These are phyloP conservation scores for Ogataea populi-albae DNA, from an alignment of 805 yeast genomes.

Conservation along the genomic window DNA sequence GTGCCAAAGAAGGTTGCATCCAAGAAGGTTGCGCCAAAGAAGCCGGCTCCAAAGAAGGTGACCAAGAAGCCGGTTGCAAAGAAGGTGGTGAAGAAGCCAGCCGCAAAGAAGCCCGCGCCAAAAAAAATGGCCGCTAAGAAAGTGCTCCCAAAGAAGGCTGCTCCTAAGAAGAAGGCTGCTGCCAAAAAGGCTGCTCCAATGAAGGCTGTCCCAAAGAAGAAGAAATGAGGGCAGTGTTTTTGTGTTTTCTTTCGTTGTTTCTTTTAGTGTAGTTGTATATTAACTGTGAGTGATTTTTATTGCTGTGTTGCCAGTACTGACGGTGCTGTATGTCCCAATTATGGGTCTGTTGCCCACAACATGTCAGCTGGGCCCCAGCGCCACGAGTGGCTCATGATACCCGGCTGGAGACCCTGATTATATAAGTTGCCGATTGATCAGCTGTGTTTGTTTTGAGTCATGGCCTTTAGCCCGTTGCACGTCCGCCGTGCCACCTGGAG, in stretches of 20 bases:
- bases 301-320: no score
- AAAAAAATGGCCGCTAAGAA: constrained; percentile 17
- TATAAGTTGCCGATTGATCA: no score
- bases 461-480: no score
- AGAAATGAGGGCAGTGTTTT: constrained; percentile 1
- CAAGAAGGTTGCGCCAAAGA: constrained; percentile 23
- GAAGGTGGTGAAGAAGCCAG: constrained; percentile 27
- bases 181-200: constrained; percentile 23
- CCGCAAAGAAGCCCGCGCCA: no score
- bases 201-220: constrained; percentile 20
- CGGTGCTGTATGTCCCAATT: no score
- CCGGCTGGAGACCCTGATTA: no score
- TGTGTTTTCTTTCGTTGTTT: background rate
- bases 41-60: constrained; percentile 30
- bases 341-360: no score
- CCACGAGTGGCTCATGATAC: no score
- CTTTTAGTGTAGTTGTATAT: constrained; percentile 2
- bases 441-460: no score
- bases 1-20: constrained; percentile 32
- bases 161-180: constrained; percentile 25
- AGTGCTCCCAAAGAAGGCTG: constrained; percentile 23
- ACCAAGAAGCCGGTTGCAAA: constrained; percentile 27
- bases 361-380: no score
- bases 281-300: no score
- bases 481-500: no score